phyloP scores from a whole-genome alignment of 345 rosid species.

The Bruguiera sexangula region DNA sequence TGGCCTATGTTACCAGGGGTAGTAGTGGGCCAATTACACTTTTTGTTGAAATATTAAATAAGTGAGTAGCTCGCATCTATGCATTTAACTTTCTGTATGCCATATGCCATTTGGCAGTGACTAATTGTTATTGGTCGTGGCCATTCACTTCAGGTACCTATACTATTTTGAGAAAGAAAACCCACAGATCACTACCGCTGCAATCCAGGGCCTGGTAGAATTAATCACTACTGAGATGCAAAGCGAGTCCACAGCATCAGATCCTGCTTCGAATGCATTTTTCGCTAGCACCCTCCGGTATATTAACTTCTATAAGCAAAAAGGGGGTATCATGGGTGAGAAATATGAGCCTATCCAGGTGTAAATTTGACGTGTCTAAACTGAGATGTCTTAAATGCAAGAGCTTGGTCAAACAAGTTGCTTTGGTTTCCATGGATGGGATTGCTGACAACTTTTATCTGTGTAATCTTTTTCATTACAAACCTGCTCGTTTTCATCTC shows the following conservation, averaged over 20 bases:
- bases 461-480: background rate
- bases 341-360: constrained; percentile 66
- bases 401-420: background rate
- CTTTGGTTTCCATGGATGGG: background rate
- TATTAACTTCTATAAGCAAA: constrained; percentile 85
- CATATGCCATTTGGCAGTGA: background rate
- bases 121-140: background rate
- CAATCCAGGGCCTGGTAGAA: constrained; percentile 72
- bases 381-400: background rate
- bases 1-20: constrained; percentile 69
- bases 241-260: constrained; percentile 58
- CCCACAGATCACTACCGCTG: constrained; percentile 61
- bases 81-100: background rate
- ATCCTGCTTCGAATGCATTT: constrained; percentile 69
- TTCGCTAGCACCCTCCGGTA: constrained; percentile 71
- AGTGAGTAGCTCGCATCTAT: constrained; percentile 40
- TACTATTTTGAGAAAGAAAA: constrained; percentile 89
- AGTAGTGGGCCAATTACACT: constrained; percentile 71
- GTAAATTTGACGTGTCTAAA: constrained; percentile 25
- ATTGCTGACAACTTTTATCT: background rate
- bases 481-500: background rate
- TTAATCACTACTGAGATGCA: constrained; percentile 68
- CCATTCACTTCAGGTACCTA: constrained; percentile 51
- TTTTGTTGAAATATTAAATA: constrained; percentile 91
- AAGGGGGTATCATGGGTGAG: constrained; percentile 82